Percentiles rank a stretch among this genome's conserved stretches.
phyloP scores from a whole-genome alignment of 2,329 filamentous ascomycete species.

The Drechslerella dactyloides region DNA sequence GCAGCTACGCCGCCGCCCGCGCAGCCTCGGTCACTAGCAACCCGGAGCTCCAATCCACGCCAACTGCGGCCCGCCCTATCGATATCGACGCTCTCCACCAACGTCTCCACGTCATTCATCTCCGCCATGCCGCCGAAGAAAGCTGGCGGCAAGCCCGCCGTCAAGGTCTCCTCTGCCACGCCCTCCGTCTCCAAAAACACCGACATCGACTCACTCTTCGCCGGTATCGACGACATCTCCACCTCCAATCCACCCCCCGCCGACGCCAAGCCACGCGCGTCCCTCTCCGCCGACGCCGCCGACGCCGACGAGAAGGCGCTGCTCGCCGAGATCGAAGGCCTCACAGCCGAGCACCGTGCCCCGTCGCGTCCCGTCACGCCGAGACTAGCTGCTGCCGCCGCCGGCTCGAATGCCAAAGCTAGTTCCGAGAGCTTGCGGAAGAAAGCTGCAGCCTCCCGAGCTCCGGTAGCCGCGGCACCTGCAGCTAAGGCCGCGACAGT shows the following conservation, averaged over 20 bases:
- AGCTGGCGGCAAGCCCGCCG: constrained; percentile 58
- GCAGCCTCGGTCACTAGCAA: constrained; percentile 3
- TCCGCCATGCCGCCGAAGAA: constrained; percentile 66
- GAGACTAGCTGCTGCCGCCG: constrained; percentile 58
- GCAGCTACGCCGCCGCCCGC: not conserved
- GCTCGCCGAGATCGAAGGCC: constrained; percentile 83
- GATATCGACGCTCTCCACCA: constrained; percentile 31
- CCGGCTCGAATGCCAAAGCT: constrained; percentile 58
- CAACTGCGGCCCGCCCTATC: not conserved
- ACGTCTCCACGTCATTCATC: not conserved
- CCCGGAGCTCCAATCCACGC: not conserved
- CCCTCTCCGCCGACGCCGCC: constrained; percentile 57
- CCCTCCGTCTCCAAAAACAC: constrained; percentile 64
- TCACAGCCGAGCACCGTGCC: constrained; percentile 72
- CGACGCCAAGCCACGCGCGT: constrained; percentile 62
- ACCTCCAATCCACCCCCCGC: constrained; percentile 63
- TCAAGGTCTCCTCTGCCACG: constrained; percentile 58
- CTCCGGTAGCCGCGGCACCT: constrained; percentile 35
- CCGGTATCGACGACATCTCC: constrained; percentile 64
- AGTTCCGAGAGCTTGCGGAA: constrained; percentile 52
- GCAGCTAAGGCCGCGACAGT: constrained; percentile 40
- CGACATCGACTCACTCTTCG: constrained; percentile 71
- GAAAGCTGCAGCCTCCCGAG: constrained; percentile 55
- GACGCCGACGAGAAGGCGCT: constrained; percentile 71
- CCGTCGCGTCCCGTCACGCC: constrained; percentile 80